phyloP scores from a whole-genome alignment of 140 eudicot genomes.

The Bidens hawaiensis region DNA sequence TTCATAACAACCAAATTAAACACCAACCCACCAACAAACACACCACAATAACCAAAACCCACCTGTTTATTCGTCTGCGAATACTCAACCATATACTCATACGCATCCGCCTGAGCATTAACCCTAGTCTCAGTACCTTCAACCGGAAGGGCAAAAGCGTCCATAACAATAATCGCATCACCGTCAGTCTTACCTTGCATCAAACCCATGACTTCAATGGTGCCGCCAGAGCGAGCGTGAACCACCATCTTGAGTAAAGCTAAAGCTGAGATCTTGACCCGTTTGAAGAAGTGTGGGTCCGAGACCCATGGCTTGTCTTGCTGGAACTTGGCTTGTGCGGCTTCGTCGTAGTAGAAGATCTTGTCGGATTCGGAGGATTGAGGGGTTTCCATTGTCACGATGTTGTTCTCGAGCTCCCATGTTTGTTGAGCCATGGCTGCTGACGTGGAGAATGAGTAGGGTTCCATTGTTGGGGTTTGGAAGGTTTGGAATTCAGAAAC shows the following conservation, averaged over 20 bases:
- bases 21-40: too few relatives aligned
- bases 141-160: constrained; percentile 95
- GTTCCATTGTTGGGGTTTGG: constrained; percentile 58
- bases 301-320: constrained; percentile 84
- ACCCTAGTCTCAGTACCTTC: constrained; percentile 99
- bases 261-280: constrained; percentile 88
- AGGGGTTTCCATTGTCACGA: constrained; percentile 48
- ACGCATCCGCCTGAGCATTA: constrained; percentile 99
- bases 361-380: constrained; percentile 59
- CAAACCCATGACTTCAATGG: constrained; percentile 92
- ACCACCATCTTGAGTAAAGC: constrained; percentile 96
- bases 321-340: constrained; percentile 79
- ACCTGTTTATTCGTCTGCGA: constrained; percentile 88
- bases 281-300: constrained; percentile 87
- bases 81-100: constrained; percentile 98
- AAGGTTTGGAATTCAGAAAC: too few relatives aligned
- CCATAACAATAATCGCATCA: constrained; percentile 89
- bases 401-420: constrained; percentile 97
- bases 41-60: background rate
- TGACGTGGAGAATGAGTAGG: constrained; percentile 49
- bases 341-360: constrained; percentile 88
- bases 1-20: too few relatives aligned
- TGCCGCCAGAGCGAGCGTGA: constrained; percentile 96
- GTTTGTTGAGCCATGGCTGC: constrained; percentile 81
- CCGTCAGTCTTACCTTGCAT: constrained; percentile 99